Evolutionary conservation across 495 filamentous ascomycete genomes (phyloP), one percentile per base, ranked within the genome.

Genomic region (Clavariopsis aquatica): DNA sequence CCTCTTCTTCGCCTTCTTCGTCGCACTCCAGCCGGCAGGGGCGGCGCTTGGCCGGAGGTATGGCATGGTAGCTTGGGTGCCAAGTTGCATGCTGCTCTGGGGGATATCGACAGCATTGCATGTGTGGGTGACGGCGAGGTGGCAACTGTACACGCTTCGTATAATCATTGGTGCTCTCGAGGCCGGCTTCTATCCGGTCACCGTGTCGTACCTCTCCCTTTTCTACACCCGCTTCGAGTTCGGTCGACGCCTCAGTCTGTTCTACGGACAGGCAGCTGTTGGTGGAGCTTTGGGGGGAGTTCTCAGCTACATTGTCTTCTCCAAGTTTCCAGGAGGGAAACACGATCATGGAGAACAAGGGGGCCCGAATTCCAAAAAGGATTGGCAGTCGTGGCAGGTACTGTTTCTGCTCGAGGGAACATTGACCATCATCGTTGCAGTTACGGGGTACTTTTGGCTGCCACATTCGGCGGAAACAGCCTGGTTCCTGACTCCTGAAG

Each of bases 181-280:
- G 72, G 74, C 82, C 10, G 81, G 82, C 5, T 85, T 84, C 62
- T 84, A 84, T 60, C 80, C 82, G 13, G 78, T 80, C 0, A 80
- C 77, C 0, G 78, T 84, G 17, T 79, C 76, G 20, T 85, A 85
- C 60, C 74, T 84, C 20, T 78, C 78, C 6, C 66, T 79, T 1
- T 84, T 85, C 71, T 85, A 85, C 62, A 80, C 79, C 20, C 76
- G 82, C 3, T 82, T 75, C 63, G 82, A 85, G 62, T 81, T 86
- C 36, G 83, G 77, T 1, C 72, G 74, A 20, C 76, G 84, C 0
- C 71, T 86, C 7, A 79, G 73, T 22, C 66, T 85, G 52, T 85
- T 85, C 68, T 86, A 81, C 56, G 81, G 82, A 10, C 82, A 83
- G 69, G 84, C 78, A 52, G 83, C 83, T 12, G 76, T 85, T 38